These are phyloP conservation scores for Kockovaella imperatae DNA, from an alignment of 768 basidiomycete species.

Conservation along the genomic window DNA sequence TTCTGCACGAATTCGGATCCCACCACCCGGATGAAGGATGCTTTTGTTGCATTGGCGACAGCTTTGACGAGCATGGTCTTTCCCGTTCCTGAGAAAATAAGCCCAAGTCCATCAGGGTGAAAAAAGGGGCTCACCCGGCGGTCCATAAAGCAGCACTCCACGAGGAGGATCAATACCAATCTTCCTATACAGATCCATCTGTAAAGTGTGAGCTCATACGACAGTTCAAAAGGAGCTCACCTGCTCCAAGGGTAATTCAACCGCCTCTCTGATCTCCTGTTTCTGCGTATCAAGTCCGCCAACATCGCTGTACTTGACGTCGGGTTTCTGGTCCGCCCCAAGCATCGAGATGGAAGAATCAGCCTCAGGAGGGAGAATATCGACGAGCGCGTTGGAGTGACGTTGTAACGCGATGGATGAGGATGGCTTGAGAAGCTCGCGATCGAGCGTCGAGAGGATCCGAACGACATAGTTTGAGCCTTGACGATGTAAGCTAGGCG, in stretches of 20 bases:
- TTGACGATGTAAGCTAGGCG: constrained; percentile 1
- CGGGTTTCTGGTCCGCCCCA: constrained; percentile 85
- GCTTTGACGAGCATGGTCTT: constrained; percentile 99
- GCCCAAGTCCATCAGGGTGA: background rate
- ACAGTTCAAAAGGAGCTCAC: constrained; percentile 15
- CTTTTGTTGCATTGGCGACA: constrained; percentile 96
- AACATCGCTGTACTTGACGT: constrained; percentile 86
- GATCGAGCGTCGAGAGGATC: constrained; percentile 91
- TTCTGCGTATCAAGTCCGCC: constrained; percentile 97
- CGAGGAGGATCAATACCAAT: constrained; percentile 98
- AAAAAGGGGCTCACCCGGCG: constrained; percentile 86
- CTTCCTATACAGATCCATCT: constrained; percentile 97
- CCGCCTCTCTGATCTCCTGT: constrained; percentile 97
- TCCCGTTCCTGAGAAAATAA: constrained; percentile 66
- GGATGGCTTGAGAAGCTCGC: constrained; percentile 92
- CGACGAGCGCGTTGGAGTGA: constrained; percentile 96
- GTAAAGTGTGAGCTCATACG: constrained; percentile 45
- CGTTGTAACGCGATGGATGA: constrained; percentile 97
- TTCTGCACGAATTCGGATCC: constrained; percentile 99
- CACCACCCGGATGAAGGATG: constrained; percentile 94
- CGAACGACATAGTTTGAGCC: constrained; percentile 97
- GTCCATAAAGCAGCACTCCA: constrained; percentile 92
- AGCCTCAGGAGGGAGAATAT: constrained; percentile 95
- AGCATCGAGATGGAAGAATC: constrained; percentile 96
- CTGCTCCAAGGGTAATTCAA: constrained; percentile 68